Conservation (phyloP, 176 grass and related monocot genomes). For the Bromus sterilis region DNA sequence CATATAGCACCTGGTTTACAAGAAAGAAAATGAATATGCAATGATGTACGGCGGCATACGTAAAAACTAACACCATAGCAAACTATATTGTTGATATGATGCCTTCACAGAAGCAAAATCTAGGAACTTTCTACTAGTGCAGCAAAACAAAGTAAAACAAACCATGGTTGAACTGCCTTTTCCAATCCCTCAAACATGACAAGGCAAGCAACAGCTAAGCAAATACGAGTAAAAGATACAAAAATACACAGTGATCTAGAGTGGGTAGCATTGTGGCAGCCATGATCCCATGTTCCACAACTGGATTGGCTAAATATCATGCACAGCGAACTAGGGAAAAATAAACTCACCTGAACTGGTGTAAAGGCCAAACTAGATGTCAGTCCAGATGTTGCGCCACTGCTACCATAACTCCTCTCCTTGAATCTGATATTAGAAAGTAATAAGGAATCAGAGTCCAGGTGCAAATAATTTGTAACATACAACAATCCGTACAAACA, state of each 20-base stretch:
- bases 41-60: background rate
- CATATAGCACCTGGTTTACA: background rate
- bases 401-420: constrained; percentile 77
- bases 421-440: constrained; percentile 66
- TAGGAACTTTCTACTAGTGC: background rate
- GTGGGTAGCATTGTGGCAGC: background rate
- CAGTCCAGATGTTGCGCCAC: constrained; percentile 80
- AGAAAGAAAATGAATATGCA: background rate
- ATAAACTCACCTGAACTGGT: constrained; percentile 74
- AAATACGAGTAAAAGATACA: background rate
- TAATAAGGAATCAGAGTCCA: constrained; percentile 6
- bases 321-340: background rate
- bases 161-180: background rate
- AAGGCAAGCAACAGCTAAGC: background rate
- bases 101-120: background rate
- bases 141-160: background rate
- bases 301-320: background rate
- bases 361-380: constrained; percentile 94
- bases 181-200: background rate
- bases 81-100: background rate
- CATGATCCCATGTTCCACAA: background rate
- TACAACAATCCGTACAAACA: background rate
- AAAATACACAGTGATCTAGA: background rate
- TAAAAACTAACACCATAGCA: background rate
- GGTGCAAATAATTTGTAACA: background rate